These are phyloP conservation scores for Eutypella sp. DNA, from an alignment of 2,329 filamentous ascomycete species.

Conservation along the genomic window DNA sequence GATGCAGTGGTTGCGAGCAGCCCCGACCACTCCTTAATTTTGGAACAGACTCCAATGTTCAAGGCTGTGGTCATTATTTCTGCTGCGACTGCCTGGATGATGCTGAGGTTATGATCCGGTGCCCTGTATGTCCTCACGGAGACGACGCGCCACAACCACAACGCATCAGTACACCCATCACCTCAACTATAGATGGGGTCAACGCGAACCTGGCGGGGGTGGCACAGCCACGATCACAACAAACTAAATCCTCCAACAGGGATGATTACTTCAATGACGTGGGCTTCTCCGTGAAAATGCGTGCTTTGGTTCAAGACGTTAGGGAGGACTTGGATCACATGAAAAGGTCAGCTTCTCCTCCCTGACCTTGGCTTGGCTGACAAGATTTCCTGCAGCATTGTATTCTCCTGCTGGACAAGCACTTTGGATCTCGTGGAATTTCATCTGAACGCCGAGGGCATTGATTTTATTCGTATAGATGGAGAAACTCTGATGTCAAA, in stretches of 20 bases:
- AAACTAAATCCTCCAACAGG: constrained; percentile 7
- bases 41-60: constrained; percentile 12
- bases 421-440: constrained; percentile 33
- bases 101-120: constrained; percentile 7
- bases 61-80: constrained; percentile 26
- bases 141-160: background rate
- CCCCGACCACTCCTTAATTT: constrained; percentile 24
- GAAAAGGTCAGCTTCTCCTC: constrained; percentile 18
- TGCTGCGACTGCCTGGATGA: constrained; percentile 27
- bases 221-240: background rate
- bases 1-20: constrained; percentile 28
- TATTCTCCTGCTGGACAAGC: constrained; percentile 43
- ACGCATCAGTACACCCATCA: background rate
- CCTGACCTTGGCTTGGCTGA: background rate
- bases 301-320: constrained; percentile 18
- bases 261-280: constrained; percentile 20
- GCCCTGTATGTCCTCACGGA: constrained; percentile 17
- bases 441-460: constrained; percentile 20
- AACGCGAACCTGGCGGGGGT: background rate
- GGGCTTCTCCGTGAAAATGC: constrained; percentile 31
- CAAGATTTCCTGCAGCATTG: constrained; percentile 27
- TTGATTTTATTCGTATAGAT: constrained; percentile 37
- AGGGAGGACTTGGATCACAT: constrained; percentile 18
- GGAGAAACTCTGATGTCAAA: constrained; percentile 33
- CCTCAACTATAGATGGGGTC: background rate